Percentiles rank a stretch among this genome's conserved stretches.
These are phyloP conservation scores for Phytophthora constricta DNA, from an alignment of 352 stramenopile species.

Conservation along the genomic window DNA sequence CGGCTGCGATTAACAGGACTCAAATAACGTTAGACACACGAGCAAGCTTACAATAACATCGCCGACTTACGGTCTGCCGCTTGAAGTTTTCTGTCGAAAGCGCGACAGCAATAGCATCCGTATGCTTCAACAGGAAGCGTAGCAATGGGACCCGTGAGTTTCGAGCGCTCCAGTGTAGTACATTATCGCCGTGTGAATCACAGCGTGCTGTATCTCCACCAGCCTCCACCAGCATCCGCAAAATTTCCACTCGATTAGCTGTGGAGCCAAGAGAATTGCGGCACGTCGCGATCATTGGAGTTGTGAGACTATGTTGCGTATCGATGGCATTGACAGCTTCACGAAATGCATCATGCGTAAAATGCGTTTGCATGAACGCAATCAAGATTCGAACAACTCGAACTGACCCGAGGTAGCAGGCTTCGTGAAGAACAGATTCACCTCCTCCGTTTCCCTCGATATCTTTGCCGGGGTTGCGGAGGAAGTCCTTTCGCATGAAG, in stretches of 20 bases:
- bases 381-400: conserved; percentile 46
- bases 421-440: conserved; percentile 62
- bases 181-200: conserved; percentile 71
- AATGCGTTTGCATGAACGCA: conserved; percentile 42
- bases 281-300: conserved; percentile 66
- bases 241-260: conserved; percentile 50
- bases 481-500: conserved; percentile 41
- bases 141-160: conserved; percentile 54
- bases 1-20: conserved; percentile 32
- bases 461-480: not conserved
- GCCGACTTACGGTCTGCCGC: conserved; percentile 48
- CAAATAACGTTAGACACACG: not conserved
- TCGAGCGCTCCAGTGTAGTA: conserved; percentile 74
- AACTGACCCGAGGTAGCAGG: conserved; percentile 46
- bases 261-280: conserved; percentile 51
- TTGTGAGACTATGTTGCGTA: conserved; percentile 56
- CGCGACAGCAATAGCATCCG: conserved; percentile 54
- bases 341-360: conserved; percentile 32
- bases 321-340: conserved; percentile 56
- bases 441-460: conserved; percentile 27
- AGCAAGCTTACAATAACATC: not conserved
- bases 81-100: conserved; percentile 63
- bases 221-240: conserved; percentile 53
- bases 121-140: conserved; percentile 66
- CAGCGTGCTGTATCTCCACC: conserved; percentile 49